Evolutionary conservation across 1,139 yeast genomes (phyloP).

Genomic region (Geotrichum candidum): DNA sequence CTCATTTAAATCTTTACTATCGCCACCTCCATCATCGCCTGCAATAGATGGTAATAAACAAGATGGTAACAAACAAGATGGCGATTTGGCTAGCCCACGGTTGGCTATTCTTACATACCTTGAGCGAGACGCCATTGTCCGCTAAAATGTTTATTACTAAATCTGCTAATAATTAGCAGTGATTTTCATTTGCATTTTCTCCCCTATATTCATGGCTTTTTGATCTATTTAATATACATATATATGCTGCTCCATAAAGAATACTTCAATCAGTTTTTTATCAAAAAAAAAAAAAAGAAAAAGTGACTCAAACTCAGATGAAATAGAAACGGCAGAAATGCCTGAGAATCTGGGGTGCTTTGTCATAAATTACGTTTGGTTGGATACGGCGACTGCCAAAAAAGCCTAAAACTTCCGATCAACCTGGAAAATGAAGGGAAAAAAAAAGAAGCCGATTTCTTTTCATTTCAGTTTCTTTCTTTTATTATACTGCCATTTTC

Average conservation of each 20-base stretch:
- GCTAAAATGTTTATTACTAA: neutral
- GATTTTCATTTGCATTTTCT: neutral
- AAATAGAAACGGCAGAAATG: neutral
- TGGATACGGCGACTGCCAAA: neutral
- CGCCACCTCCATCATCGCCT: slow-evolving; percentile 8
- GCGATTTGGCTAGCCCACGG: neutral
- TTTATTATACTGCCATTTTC: neutral
- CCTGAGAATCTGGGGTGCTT: neutral
- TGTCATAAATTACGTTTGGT: neutral
- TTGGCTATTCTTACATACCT: slow-evolving; percentile 4
- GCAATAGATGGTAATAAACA: neutral
- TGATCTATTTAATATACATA: neutral
- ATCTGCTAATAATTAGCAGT: neutral
- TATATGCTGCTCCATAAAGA: too few relatives aligned
- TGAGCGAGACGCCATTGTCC: slow-evolving; percentile 8
- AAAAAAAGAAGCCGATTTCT: neutral
- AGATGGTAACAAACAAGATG: neutral
- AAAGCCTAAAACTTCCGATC: neutral
- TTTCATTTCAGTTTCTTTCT: neutral
- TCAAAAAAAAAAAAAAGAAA: too few relatives aligned
- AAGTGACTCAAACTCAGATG: neutral
- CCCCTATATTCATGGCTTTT: neutral
- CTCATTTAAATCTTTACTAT: neutral
- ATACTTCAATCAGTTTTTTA: too few relatives aligned
- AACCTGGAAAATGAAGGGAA: neutral